Evolutionary conservation across 2,329 filamentous ascomycete genomes (phyloP), one percentile per base, ranked within the genome.

Genomic region (Phyllosticta citriasiana): DNA sequence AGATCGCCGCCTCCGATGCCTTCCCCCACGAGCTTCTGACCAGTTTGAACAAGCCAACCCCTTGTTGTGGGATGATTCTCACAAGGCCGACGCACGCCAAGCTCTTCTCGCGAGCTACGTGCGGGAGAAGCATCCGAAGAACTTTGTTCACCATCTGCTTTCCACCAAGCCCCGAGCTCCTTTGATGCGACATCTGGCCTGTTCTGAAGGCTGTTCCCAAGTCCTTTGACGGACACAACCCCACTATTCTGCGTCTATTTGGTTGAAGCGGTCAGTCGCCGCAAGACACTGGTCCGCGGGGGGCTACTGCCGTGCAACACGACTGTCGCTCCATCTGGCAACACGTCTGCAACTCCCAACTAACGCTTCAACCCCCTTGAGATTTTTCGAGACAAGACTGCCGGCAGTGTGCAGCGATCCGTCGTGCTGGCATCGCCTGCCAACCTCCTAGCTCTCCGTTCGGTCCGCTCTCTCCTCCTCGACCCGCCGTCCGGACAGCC

Each of bases 381-480:
- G 50, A 16, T 22, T 22, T 47, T 30, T 40, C 24, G 52, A 54
- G 58, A 56, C 58, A 40, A 35, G 51, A 61, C 26, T 24, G 57
- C 50, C 25, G 59, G 59, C 16, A 47, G 40, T 50, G 16, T 53
- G 54, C 55, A 61, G 59, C 59, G 24, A 57, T 30, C 54, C 55
- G 59, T 57, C 30, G 47, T 50, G 59, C 56, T 27, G 55, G 51
- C 19, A 57, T 25, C 50, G 25, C 30, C 16, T n/a, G 50, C 55
- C 55, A 33, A 51, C 55, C 47, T 57, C 12, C 40, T n/a, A 47
- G 40, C 7, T 47, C 40, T 16, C 40, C 40, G 40, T 47, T 47
- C n/a, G 14, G 40, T 47, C 40, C 40, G 40, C 27, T 47, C 40
- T 47, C 40, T 47, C n/a, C n/a, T 6, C 3, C 40, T 47, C 40